phyloP scores from a whole-genome alignment of 768 basidiomycete genomes.

The Lactarius deliciosus region DNA sequence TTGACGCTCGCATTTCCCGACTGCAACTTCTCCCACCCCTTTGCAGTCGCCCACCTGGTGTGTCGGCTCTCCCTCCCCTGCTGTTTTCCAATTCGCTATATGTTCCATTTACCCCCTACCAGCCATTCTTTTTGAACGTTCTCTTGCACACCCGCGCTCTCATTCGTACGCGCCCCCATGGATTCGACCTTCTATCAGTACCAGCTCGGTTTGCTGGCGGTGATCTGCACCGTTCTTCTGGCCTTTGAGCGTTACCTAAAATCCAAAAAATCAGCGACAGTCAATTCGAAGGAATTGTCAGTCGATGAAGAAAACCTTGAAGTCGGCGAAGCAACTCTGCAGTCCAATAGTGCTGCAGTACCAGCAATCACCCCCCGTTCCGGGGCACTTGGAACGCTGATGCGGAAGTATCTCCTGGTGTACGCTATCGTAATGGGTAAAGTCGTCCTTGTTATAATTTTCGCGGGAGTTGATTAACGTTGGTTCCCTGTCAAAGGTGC shows the following conservation, averaged over 20 bases:
- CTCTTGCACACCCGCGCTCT: not conserved
- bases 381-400: slow-evolving; percentile 21
- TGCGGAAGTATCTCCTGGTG: slow-evolving; percentile 30
- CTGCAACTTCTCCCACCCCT: not conserved
- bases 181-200: slow-evolving; percentile 33
- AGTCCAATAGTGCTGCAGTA: slow-evolving; percentile 7
- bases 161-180: not conserved
- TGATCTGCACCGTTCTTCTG: slow-evolving; percentile 28
- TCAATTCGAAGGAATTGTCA: slow-evolving; percentile 5
- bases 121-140: slow-evolving; percentile 3
- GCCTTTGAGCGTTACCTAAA: slow-evolving; percentile 31
- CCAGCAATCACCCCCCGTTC: slow-evolving; percentile 9
- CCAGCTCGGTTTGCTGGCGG: slow-evolving; percentile 33
- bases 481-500: slow-evolving; percentile 46
- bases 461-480: slow-evolving; percentile 2
- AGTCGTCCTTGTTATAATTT: not conserved
- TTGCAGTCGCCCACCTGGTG: not conserved
- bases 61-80: not conserved
- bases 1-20: not conserved
- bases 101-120: not conserved
- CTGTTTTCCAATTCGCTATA: not conserved
- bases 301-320: slow-evolving; percentile 22
- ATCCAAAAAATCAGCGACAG: slow-evolving; percentile 17
- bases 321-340: slow-evolving; percentile 14
- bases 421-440: slow-evolving; percentile 27